Base-by-base conservation (phyloP, 805 yeast species). In the Starmerella cellae region DNA sequence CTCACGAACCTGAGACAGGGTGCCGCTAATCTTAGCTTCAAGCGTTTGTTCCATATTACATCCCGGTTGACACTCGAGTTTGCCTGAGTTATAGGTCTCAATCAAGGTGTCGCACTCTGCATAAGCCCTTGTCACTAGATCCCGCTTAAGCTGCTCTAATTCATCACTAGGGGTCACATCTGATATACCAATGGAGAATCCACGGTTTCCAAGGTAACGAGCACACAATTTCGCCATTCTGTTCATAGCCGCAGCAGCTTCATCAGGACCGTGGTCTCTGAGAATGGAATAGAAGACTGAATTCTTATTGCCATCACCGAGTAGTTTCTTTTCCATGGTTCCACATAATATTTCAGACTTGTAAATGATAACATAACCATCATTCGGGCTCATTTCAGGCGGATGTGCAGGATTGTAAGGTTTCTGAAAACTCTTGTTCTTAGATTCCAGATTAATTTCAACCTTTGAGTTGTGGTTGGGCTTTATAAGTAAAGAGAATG, bases 221-320 rank as follows among this genome's bases (percentile, higher is more conserved):
- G 99, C 97, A 70, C 97, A 87, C 54, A 93, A 65, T 64, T 93
- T 93, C n/a, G 99, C 95, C 97, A 91, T 87, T 60, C 98, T 71
- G 62, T 93, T 88, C 98, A 91, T 91, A 5, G 97, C 95, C 21
- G 66, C 67, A 3, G 95, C 95, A 1, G 98, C 97, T 54, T 81
- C 95, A 51, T 77, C 80, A 5, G 98, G 82, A n/a, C 99, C 98
- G 60, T 79, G 87, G 60, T 91, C 99, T 64, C 98, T 71, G 46
- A 91, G 65, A 50, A 91, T 91, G 0, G 96, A 84, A 59, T 93
- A 91, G 57, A 91, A 91, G 0, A 91, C 94, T 5, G 96, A 85
- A 58, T 83, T 93, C 61, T 91, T 91, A 60, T 93, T 91, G 64
- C 99, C 99, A 62, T 91, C 99, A 55, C 99, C 99, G 8, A 91